A percentile compares a stretch with the other conserved stretches of the same genome.
Evolutionary conservation across 345 rosid species (phyloP).

Genomic region (Citrus hindsii): DNA sequence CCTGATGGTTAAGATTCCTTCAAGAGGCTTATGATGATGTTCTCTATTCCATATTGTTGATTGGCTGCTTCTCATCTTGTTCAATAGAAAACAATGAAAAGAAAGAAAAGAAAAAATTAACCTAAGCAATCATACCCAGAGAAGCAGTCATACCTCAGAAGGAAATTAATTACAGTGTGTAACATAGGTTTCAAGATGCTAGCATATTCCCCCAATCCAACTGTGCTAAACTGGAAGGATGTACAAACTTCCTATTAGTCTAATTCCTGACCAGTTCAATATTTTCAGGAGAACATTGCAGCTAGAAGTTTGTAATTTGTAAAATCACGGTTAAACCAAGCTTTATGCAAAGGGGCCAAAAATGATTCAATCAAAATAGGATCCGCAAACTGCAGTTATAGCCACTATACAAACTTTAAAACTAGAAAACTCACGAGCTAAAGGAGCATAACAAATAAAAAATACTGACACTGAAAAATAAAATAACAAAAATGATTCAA

Average conservation of each 20-base stretch:
- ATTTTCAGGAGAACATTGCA: neutral
- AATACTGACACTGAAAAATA: neutral
- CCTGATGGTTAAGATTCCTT: neutral
- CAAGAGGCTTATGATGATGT: neutral
- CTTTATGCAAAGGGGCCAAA: neutral
- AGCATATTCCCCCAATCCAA: neutral
- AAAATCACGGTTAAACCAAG: neutral
- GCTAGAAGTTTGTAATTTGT: neutral
- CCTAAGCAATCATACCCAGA: neutral
- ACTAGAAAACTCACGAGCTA: neutral
- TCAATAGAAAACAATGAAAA: neutral
- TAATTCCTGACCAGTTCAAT: neutral
- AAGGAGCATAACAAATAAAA: neutral
- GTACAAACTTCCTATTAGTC: neutral
- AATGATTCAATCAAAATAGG: neutral
- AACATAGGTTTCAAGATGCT: neutral
- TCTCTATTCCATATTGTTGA: neutral
- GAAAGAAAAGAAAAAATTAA: neutral
- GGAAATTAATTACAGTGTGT: neutral
- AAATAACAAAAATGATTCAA: neutral
- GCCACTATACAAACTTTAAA: neutral
- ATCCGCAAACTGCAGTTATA: neutral
- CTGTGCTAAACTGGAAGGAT: neutral
- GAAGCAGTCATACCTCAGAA: neutral
- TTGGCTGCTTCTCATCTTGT: neutral